Evolutionary conservation across 495 filamentous ascomycete species (phyloP).

Genomic region (Darksidea phi): DNA sequence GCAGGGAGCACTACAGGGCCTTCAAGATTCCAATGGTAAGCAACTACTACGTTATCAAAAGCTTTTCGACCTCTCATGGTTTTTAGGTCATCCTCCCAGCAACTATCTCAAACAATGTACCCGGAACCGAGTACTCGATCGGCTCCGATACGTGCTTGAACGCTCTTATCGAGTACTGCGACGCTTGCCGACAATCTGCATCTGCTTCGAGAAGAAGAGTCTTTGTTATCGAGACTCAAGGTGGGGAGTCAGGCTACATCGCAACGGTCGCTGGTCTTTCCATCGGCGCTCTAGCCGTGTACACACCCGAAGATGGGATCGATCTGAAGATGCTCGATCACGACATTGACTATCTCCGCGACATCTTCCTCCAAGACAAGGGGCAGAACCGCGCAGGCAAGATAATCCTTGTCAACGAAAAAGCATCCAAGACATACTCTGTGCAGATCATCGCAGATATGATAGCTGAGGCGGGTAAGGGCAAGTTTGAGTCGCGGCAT

Average conservation of each 20-base stretch:
- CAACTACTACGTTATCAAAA: not conserved
- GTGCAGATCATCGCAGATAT: constrained; percentile 93
- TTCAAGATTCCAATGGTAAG: constrained; percentile 87
- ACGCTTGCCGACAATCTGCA: constrained; percentile 94
- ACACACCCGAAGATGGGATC: constrained; percentile 96
- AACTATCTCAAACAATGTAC: constrained; percentile 99
- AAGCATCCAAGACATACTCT: constrained; percentile 82
- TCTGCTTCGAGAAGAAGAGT: constrained; percentile 88
- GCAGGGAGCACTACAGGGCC: constrained; percentile 70
- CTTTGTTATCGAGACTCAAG: constrained; percentile 97
- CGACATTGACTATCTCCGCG: constrained; percentile 86
- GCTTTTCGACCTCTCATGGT: not conserved
- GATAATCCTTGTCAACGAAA: constrained; percentile 91
- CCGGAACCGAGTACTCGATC: constrained; percentile 94
- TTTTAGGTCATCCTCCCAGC: constrained; percentile 66
- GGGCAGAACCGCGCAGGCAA: constrained; percentile 91
- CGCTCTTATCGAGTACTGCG: constrained; percentile 93
- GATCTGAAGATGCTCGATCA: constrained; percentile 86
- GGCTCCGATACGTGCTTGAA: constrained; percentile 97
- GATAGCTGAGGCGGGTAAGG: constrained; percentile 88
- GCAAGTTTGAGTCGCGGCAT: constrained; percentile 88
- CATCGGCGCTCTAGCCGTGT: constrained; percentile 91
- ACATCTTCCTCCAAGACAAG: constrained; percentile 79
- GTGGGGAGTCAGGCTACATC: constrained; percentile 90
- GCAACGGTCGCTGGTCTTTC: constrained; percentile 81